Conservation (phyloP, 495 filamentous ascomycete species). For the Talaromyces nanjingensis region DNA sequence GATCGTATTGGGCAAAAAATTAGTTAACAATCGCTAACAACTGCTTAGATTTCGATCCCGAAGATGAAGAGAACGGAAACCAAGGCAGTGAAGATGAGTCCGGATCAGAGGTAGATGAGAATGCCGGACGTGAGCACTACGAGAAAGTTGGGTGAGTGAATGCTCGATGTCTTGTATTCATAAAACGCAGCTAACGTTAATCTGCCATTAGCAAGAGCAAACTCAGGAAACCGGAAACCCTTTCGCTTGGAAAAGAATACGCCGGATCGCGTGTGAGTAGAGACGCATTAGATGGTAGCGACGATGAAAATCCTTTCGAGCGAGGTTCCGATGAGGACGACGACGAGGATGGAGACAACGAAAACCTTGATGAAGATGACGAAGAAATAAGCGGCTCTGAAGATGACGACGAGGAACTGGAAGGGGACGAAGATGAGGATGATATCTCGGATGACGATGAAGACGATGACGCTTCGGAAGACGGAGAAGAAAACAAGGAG, state of each 20-base stretch:
- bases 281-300: constrained; percentile 49
- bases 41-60: constrained; percentile 75
- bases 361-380: constrained; percentile 24
- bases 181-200: constrained; percentile 6
- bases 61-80: constrained; percentile 55
- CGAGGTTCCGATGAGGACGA: constrained; percentile 23
- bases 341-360: constrained; percentile 24
- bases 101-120: constrained; percentile 32
- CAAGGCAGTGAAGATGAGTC: constrained; percentile 49
- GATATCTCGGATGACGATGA: constrained; percentile 30
- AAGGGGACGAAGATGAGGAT: constrained; percentile 22
- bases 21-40: not conserved
- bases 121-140: constrained; percentile 74
- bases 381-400: constrained; percentile 14
- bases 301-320: constrained; percentile 30
- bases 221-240: constrained; percentile 62
- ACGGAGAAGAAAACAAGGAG: constrained; percentile 28
- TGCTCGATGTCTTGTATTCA: not conserved
- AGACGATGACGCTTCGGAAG: constrained; percentile 34
- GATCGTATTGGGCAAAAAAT: too few species aligned
- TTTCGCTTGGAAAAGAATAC: constrained; percentile 69
- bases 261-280: constrained; percentile 72
- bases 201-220: constrained; percentile 62
- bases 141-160: constrained; percentile 61
- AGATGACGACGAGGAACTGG: constrained; percentile 16